Percentiles rank a stretch among this genome's conserved stretches.
Evolutionary conservation across 2,329 filamentous ascomycete genomes (phyloP).

Genomic region (Ophiosphaerella narmari): DNA sequence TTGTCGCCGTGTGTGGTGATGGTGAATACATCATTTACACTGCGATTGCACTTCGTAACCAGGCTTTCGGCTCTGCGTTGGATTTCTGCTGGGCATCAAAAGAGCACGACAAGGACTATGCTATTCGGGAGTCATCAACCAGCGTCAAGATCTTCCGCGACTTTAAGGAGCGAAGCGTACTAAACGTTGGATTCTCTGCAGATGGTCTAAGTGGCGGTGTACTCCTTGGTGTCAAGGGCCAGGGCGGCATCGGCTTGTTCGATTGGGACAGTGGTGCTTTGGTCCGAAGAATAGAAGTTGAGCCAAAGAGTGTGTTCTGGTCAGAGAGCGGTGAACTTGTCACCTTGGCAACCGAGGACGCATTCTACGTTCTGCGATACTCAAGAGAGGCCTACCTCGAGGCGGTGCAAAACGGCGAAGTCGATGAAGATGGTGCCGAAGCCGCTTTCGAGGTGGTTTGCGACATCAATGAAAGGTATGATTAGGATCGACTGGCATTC

Average conservation of each 20-base stretch:
- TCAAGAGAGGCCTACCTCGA: conserved; percentile 87
- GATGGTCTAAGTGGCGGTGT: conserved; percentile 89
- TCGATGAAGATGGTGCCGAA: conserved; percentile 91
- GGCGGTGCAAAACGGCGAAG: conserved; percentile 78
- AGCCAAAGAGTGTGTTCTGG: conserved; percentile 82
- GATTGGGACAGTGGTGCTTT: conserved; percentile 92
- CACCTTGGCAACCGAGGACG: conserved; percentile 89
- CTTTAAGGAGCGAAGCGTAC: conserved; percentile 90
- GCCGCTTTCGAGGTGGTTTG: conserved; percentile 95
- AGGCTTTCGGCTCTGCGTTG: conserved; percentile 91
- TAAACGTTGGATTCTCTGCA: conserved; percentile 94
- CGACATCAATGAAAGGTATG: conserved; percentile 86
- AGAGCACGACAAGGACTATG: conserved; percentile 98
- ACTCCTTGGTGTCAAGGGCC: conserved; percentile 89
- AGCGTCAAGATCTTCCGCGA: conserved; percentile 98
- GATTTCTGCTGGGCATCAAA: conserved; percentile 98
- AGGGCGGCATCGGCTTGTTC: conserved; percentile 93
- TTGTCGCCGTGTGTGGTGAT: conserved; percentile 89
- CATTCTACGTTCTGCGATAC: conserved; percentile 91
- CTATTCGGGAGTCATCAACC: conserved; percentile 90
- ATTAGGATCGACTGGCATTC: conserved; percentile 16
- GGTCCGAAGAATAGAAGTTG: conserved; percentile 87
- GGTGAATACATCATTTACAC: conserved; percentile 99
- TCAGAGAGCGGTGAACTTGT: conserved; percentile 95
- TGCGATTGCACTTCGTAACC: conserved; percentile 93